A percentile compares a stretch with the other conserved stretches of the same genome.
Conservation (phyloP, 2,329 filamentous ascomycete species). For the Curvularia sp. region DNA sequence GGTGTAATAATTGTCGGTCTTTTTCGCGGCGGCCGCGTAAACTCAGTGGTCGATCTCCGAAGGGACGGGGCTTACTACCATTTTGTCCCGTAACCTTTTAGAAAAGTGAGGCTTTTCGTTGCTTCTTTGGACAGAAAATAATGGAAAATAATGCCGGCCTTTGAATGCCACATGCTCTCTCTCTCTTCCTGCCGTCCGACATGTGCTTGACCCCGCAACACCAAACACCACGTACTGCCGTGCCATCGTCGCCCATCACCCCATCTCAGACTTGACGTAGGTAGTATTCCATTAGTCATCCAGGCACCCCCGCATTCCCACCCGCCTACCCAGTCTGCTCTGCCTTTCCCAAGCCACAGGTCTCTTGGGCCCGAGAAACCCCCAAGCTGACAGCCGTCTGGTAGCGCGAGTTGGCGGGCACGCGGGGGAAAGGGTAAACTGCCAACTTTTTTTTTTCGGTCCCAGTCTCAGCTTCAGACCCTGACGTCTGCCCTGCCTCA, state of each 20-base stretch:
- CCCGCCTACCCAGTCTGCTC: too few relatives aligned
- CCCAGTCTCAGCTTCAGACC: constrained; percentile 3
- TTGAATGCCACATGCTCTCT: neutral
- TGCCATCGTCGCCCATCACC: neutral
- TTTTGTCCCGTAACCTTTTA: neutral
- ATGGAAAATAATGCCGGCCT: neutral
- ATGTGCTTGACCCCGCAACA: constrained; percentile 13
- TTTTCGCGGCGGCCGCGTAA: constrained; percentile 14
- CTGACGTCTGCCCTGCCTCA: constrained; percentile 20
- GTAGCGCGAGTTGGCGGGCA: neutral
- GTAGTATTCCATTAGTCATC: neutral
- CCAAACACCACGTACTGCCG: constrained; percentile 1
- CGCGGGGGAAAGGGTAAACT: neutral
- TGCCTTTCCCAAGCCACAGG: neutral
- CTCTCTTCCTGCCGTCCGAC: neutral
- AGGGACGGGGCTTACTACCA: neutral
- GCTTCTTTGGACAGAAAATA: neutral
- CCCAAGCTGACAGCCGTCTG: neutral
- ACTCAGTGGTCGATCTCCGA: constrained; percentile 3
- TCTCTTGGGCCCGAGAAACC: neutral
- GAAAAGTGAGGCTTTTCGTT: constrained; percentile 12
- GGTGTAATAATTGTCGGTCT: constrained; percentile 3
- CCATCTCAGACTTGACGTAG: neutral
- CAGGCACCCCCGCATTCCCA: too few relatives aligned
- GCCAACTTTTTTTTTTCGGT: constrained; percentile 3